Evolutionary conservation across 73 alveolate genomes (phyloP).

Genomic region (Tetrahymena malaccensis): DNA sequence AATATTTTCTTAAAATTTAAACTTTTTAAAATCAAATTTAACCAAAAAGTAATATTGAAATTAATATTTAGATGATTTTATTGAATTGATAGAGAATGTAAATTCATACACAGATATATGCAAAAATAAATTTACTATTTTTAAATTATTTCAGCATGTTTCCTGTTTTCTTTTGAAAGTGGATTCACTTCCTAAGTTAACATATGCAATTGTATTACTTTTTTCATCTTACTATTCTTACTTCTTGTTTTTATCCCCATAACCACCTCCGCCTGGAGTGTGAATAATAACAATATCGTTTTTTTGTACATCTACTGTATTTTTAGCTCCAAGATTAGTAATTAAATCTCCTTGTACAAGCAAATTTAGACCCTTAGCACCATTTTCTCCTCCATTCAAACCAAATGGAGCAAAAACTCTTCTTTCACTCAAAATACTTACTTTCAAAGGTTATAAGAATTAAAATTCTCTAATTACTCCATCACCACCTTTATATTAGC

Average conservation of each 20-base stretch:
- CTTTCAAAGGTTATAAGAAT: constrained; percentile 55
- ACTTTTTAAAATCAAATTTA: no score
- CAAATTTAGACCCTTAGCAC: constrained; percentile 63
- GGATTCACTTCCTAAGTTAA: not conserved
- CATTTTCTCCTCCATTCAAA: constrained; percentile 72
- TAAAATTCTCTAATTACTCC: constrained; percentile 78
- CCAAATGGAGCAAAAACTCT: constrained; percentile 84
- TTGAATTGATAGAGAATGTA: no score
- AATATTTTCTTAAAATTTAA: no score
- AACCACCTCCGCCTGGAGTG: constrained; percentile 92
- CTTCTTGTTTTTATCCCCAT: constrained; percentile 40
- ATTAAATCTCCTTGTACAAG: constrained; percentile 48
- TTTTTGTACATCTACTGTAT: constrained; percentile 36
- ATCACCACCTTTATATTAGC: constrained; percentile 77
- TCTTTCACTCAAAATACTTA: constrained; percentile 65
- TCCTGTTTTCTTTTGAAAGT: not conserved
- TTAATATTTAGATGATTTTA: no score
- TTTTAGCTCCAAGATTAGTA: constrained; percentile 61
- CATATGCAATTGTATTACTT: not conserved
- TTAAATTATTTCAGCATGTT: not conserved
- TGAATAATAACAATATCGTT: constrained; percentile 44
- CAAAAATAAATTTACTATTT: no score
- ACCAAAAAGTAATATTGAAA: no score
- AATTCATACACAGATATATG: no score
- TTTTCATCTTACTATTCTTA: not conserved